Evolutionary conservation across 2,329 filamentous ascomycete genomes (phyloP), one percentile per base, ranked within the genome.

Genomic region (Botrytis elliptica): DNA sequence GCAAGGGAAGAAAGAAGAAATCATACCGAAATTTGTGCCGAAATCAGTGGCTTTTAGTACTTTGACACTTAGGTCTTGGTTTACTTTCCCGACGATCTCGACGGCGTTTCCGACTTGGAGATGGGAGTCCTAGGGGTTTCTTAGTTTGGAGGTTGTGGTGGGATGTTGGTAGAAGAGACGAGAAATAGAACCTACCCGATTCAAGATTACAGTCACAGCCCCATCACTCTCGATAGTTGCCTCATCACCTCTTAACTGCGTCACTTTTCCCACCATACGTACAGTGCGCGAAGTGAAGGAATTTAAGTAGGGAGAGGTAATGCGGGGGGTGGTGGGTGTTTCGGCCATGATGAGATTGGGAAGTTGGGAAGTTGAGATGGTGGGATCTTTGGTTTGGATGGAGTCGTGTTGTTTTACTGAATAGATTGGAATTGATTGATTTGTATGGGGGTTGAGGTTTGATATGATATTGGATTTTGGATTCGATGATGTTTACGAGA

Each of bases 251-350:
- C 91, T 91, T 38, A 98, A 86, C 79, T 96, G 91, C 6, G 89
- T 88, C 65, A 98, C 94, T 79, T 92, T 94, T 79, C 96, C 96
- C 8, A 97, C 87, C 72, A 98, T 86, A 79, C 94, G 94, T 76
- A 98, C 93, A 75, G 92, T 93, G 77, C 89, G 88, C 77, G 87
- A 86, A 77, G 90, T 86, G 84, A 95, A 97, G 80, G 87, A 87
- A 81, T 94, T 89, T 74, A 98, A 91, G 83, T 95, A 92, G 59
- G 87, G 85, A 71, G 92, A 92, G 66, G 93, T 93, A 82, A 98
- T 90, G 82, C 96, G 94, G 44, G 96, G 95, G 67, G 94, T 89
- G 40, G 87, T 86, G 74, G 85, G 68, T 7, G 72, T 65, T 72
- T 74, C 72, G n/a, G 68, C 8, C 72, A 74, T 71, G 29, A 29